Evolutionary conservation across 495 filamentous ascomycete genomes (phyloP).

Genomic region (Lepraria neglecta): DNA sequence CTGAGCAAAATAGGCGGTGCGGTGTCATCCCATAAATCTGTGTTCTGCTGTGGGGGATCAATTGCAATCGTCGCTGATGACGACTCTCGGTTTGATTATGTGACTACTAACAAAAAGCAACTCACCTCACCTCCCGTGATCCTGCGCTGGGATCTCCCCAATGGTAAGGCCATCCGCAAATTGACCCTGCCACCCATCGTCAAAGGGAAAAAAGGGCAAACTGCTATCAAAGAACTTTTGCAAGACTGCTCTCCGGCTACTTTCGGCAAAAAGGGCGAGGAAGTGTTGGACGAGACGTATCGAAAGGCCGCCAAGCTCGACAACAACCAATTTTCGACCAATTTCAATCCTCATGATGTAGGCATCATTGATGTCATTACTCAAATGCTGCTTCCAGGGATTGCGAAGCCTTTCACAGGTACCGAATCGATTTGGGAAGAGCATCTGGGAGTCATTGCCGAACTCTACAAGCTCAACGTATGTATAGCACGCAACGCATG

Average conservation of each 20-base stretch:
- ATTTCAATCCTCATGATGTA: slow-evolving; percentile 46
- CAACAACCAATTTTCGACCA: slow-evolving; percentile 37
- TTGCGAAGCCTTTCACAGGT: slow-evolving; percentile 18
- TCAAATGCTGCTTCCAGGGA: slow-evolving; percentile 42
- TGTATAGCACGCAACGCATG: slow-evolving; percentile 12
- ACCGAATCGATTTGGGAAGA: background rate
- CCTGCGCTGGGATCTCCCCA: slow-evolving; percentile 6
- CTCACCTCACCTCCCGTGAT: slow-evolving; percentile 1
- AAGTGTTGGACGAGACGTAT: slow-evolving; percentile 45
- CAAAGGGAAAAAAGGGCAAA: background rate
- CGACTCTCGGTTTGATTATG: background rate
- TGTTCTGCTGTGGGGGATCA: slow-evolving; percentile 2
- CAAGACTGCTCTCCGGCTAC: slow-evolving; percentile 8
- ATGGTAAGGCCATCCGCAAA: background rate
- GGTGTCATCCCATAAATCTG: background rate
- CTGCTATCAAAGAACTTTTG: background rate
- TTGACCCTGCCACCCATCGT: background rate
- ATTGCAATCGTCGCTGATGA: background rate
- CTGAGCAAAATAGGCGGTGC: background rate
- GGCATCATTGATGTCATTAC: slow-evolving; percentile 47
- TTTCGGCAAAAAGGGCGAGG: slow-evolving; percentile 25
- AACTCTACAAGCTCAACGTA: slow-evolving; percentile 55
- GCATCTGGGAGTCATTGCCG: slow-evolving; percentile 33
- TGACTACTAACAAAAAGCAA: background rate
- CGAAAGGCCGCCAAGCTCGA: slow-evolving; percentile 49